These are phyloP conservation scores for Wickerhamomyces silvicola DNA, from an alignment of 805 yeast genomes.

Conservation along the genomic window DNA sequence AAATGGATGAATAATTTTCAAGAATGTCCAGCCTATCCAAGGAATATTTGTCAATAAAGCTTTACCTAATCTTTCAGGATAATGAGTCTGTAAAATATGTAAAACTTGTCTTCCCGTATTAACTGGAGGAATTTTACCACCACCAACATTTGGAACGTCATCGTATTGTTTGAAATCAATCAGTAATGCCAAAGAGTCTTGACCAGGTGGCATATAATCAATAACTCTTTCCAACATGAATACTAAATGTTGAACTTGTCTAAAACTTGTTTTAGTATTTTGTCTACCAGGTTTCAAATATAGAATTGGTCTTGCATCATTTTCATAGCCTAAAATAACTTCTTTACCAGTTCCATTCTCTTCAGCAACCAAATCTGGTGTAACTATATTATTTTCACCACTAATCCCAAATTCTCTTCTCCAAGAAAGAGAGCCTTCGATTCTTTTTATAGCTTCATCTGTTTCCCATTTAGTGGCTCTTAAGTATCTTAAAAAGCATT, in stretches of 20 bases:
- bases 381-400: constrained; percentile 46
- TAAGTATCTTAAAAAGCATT: constrained; percentile 82
- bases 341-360: constrained; percentile 93
- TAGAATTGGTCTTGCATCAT: constrained; percentile 84
- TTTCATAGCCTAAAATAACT: constrained; percentile 85
- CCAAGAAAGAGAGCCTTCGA: constrained; percentile 81
- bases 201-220: constrained; percentile 94
- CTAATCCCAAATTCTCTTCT: constrained; percentile 85
- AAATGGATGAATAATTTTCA: constrained; percentile 88
- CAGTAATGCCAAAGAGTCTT: constrained; percentile 83
- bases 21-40: constrained; percentile 87
- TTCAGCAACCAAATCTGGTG: constrained; percentile 44
- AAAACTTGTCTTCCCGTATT: constrained; percentile 87
- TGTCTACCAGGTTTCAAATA: constrained; percentile 93
- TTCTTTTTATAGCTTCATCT: constrained; percentile 62
- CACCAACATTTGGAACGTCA: constrained; percentile 39
- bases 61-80: constrained; percentile 93
- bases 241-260: constrained; percentile 95
- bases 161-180: constrained; percentile 84
- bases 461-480: constrained; percentile 91
- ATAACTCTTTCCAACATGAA: constrained; percentile 88
- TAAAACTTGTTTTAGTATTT: constrained; percentile 81
- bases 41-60: constrained; percentile 92
- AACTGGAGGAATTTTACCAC: constrained; percentile 78
- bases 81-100: constrained; percentile 91